Conservation (phyloP, 345 rosid species). For the Conringia planisiliqua region DNA sequence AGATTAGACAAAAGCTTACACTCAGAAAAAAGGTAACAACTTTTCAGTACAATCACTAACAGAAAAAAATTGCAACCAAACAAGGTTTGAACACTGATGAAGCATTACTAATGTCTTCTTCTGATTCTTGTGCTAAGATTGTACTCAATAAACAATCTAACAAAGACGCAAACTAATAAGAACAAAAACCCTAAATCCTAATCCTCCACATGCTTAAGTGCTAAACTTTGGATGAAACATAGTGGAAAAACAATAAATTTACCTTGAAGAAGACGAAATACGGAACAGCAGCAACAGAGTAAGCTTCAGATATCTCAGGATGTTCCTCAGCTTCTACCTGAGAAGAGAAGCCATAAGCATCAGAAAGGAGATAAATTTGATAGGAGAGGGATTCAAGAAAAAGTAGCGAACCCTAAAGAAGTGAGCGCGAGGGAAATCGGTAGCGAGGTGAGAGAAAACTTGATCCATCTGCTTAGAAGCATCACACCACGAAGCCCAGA, state of each 20-base stretch:
- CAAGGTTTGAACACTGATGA: neutral
- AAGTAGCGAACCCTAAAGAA: conserved; percentile 64
- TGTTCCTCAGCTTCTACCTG: conserved; percentile 99
- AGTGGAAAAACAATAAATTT: neutral
- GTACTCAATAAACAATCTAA: neutral
- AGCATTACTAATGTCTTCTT: too few relatives aligned
- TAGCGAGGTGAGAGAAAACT: conserved; percentile 86
- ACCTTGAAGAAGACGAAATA: conserved; percentile 91
- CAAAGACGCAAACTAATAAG: neutral
- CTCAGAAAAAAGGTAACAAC: neutral
- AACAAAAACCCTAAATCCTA: neutral
- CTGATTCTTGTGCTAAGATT: neutral
- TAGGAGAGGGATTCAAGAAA: too few relatives aligned
- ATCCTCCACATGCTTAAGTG: neutral
- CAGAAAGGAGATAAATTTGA: neutral
- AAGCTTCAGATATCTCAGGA: conserved; percentile 82
- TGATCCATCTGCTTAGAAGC: conserved; percentile 99
- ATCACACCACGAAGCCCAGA: conserved; percentile 99
- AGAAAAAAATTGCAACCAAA: neutral
- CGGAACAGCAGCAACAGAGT: conserved; percentile 87
- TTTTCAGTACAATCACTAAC: conserved; percentile 1
- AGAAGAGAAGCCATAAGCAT: neutral
- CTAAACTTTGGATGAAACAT: neutral
- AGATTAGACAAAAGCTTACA: neutral
- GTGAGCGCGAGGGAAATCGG: conserved; percentile 77